Evolutionary conservation across 2,329 filamentous ascomycete genomes (phyloP).

Genomic region (Fonsecaea pedrosoi): DNA sequence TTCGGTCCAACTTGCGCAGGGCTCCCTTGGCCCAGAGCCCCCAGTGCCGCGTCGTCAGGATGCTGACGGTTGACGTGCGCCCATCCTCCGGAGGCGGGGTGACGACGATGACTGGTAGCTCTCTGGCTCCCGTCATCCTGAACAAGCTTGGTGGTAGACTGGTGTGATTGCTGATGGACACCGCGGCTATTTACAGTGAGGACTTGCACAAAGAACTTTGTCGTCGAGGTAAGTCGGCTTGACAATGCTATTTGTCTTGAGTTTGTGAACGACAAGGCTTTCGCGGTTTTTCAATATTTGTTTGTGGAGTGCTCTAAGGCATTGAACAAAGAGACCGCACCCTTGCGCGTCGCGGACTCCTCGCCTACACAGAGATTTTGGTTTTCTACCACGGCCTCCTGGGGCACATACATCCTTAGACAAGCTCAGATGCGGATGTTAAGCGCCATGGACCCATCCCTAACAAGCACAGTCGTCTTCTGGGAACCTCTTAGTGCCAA

Average conservation of each 20-base stretch:
- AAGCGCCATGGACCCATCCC: neutral
- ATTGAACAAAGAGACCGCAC: conserved; percentile 1
- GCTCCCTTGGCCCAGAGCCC: conserved; percentile 1
- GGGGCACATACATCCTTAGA: neutral
- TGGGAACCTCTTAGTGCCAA: neutral
- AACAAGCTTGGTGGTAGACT: neutral
- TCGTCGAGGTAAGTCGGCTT: neutral
- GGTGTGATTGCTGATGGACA: neutral
- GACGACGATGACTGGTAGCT: neutral
- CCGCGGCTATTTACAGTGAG: neutral
- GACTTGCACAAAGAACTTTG: neutral
- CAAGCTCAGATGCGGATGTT: neutral
- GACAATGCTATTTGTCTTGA: conserved; percentile 5
- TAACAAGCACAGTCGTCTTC: neutral
- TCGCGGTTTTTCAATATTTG: neutral
- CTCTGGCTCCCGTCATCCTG: neutral
- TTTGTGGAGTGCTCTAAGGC: neutral
- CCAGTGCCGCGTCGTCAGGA: conserved; percentile 3
- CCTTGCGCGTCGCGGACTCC: neutral
- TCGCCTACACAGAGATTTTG: neutral
- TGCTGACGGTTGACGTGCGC: neutral
- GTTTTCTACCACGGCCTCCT: neutral
- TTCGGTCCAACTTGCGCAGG: neutral
- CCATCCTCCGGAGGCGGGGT: conserved; percentile 3
- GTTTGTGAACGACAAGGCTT: neutral